These are phyloP conservation scores for Diplosphaera chodatii DNA, from an alignment of 139 green algal species.

Conservation along the genomic window DNA sequence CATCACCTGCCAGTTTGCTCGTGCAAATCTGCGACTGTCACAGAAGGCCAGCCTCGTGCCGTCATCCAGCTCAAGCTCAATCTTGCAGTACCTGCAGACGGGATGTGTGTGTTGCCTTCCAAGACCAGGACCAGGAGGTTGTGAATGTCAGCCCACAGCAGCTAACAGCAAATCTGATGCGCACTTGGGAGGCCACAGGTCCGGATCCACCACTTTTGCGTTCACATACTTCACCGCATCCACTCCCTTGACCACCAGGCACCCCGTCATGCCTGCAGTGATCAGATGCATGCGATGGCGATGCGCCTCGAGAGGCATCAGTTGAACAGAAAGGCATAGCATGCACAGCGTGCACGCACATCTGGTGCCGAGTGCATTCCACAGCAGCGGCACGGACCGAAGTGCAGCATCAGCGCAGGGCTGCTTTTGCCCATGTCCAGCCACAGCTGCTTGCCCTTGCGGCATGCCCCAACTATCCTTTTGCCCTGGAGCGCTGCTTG, in stretches of 20 bases:
- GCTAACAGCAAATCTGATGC: slow-evolving; percentile 20
- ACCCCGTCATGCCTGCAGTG: neutral
- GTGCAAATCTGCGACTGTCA: slow-evolving; percentile 67
- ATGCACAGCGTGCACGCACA: too few species aligned
- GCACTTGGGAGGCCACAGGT: slow-evolving; percentile 30
- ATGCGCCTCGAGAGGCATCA: too few species aligned
- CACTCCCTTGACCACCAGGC: slow-evolving; percentile 22
- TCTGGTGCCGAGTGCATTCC: neutral
- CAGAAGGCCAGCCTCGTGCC: slow-evolving; percentile 57
- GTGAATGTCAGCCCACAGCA: too few species aligned
- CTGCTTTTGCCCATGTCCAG: slow-evolving; percentile 43
- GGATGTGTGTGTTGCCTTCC: too few species aligned
- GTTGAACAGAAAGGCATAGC: too few species aligned
- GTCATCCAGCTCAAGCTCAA: slow-evolving; percentile 55
- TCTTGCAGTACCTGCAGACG: slow-evolving; percentile 11
- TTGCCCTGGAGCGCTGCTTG: slow-evolving; percentile 31
- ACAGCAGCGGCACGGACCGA: slow-evolving; percentile 44
- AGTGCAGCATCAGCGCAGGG: slow-evolving; percentile 58
- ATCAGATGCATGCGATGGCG: neutral
- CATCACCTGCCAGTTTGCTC: slow-evolving; percentile 16
- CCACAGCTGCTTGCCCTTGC: slow-evolving; percentile 81
- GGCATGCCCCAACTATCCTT: slow-evolving; percentile 15
- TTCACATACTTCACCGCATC: slow-evolving; percentile 43
- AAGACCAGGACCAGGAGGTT: too few species aligned
- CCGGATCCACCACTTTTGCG: slow-evolving; percentile 6